Conservation (phyloP, 2,329 filamentous ascomycete genomes). For the Ophiostoma sp. region DNA sequence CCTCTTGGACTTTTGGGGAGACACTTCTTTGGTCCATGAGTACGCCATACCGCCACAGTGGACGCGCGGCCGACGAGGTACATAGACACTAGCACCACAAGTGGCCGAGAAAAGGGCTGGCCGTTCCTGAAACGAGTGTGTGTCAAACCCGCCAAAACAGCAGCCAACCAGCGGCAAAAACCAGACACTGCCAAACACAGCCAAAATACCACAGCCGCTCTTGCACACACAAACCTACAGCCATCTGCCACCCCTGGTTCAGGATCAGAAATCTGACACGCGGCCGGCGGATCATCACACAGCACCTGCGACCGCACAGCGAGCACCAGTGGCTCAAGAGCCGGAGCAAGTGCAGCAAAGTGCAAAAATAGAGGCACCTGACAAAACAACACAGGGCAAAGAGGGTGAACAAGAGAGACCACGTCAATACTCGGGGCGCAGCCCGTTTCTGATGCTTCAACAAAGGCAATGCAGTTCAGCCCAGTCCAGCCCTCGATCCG, state of each 20-base stretch:
- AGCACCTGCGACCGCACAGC: conserved; percentile 16
- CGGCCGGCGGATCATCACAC: conserved; percentile 26
- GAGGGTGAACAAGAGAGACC: conserved; percentile 5
- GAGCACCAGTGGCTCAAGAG: not conserved
- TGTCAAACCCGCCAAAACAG: not conserved
- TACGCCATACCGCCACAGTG: not conserved
- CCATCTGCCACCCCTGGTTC: conserved; percentile 10
- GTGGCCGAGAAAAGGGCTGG: not conserved
- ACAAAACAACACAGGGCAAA: conserved; percentile 37
- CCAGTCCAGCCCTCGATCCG: not conserved
- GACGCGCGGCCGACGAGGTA: conserved; percentile 13
- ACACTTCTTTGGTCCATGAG: not conserved
- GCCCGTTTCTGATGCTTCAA: conserved; percentile 6
- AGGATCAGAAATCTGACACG: conserved; percentile 25
- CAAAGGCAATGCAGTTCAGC: not conserved
- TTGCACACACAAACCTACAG: not conserved
- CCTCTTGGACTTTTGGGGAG: not conserved
- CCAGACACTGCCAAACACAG: not conserved
- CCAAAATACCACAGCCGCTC: not conserved
- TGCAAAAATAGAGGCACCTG: not conserved
- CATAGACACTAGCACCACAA: not conserved
- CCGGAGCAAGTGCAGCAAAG: not conserved
- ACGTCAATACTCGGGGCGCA: conserved; percentile 6
- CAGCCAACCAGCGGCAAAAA: not conserved
- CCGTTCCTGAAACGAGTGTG: conserved; percentile 10